Conservation (phyloP, 2,329 filamentous ascomycete species). For the Rhynchosporium secalis region DNA sequence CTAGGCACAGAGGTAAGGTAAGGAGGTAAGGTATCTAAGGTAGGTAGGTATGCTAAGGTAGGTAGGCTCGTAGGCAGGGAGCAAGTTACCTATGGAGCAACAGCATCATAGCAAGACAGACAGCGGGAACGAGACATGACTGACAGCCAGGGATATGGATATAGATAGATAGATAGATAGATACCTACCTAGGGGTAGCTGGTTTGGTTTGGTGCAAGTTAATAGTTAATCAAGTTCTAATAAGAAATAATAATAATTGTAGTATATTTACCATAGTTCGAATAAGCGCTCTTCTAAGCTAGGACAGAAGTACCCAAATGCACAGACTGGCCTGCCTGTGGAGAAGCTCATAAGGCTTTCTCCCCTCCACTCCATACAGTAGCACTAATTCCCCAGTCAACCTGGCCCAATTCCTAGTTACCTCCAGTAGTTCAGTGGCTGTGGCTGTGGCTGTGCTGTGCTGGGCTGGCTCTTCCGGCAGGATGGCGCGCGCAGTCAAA, state of each 20-base stretch:
- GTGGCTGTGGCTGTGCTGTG: constrained; percentile 4
- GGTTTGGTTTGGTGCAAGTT: too few species aligned
- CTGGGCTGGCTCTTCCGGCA: neutral
- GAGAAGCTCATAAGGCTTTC: constrained; percentile 3
- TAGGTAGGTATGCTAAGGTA: too few species aligned
- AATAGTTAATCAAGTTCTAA: too few species aligned
- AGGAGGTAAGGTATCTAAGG: neutral
- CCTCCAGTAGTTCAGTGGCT: too few species aligned
- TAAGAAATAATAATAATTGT: too few species aligned
- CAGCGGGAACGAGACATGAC: neutral
- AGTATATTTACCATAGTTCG: too few species aligned
- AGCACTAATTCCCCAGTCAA: neutral
- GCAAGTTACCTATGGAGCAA: neutral
- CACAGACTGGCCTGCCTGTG: neutral
- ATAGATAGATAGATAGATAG: too few species aligned
- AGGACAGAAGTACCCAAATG: neutral
- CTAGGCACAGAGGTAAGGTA: neutral
- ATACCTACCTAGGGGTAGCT: too few species aligned
- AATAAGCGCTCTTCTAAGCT: too few species aligned
- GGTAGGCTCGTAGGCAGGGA: too few species aligned
- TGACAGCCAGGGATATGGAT: neutral
- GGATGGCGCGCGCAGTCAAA: constrained; percentile 13
- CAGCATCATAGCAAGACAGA: neutral
- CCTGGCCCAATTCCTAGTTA: neutral
- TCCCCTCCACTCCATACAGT: neutral